Evolutionary conservation across 2,329 filamentous ascomycete genomes (phyloP), one percentile per base, ranked within the genome.

Genomic region (Diplodia intermedia): DNA sequence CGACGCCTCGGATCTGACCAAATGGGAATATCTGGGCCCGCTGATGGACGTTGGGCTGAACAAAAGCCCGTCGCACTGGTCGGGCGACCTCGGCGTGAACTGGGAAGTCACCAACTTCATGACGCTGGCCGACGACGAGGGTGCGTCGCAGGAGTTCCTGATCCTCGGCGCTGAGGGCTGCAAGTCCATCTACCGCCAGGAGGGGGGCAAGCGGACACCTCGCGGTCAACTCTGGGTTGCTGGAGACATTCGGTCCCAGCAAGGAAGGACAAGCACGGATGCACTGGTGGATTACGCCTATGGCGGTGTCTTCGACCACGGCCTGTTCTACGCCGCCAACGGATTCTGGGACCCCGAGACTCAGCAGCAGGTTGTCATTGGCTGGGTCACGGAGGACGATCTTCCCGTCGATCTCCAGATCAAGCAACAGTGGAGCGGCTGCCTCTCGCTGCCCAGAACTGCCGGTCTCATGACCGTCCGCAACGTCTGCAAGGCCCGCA

Each of bases 331-430:
- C 63, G 84, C 84, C 0, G 81, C 82, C 3, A 85, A 83, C 66
- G 81, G 82, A 0, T 86, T 84, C 70, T 79, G 76, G 69, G 82
- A 86, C 55, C 81, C 83, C 0, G 71, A 78, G 4, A 79, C 81
- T 0, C 72, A 76, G 0, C 76, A 76, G 50, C 77, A 79, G 12
- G 76, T 86, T 4, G 76, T 82, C 0, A 85, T 79, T 73, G 83
- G 83, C 3, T 86, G 84, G 84, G 76, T 86, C 43, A 81, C 79
- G 1, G 84, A 86, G 70, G 84, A 86, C 14, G 82, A 85, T 63
- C 70, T 86, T 3, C 78, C 82, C 0, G 76, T 84, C 67, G 70
- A 75, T 2, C 70, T 80, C 15, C 80, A 82, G 3, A 77, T 82
- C 67, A 72, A 75, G 0, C 82, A 85, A 70, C 82, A 81, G 12